phyloP scores from a whole-genome alignment of 208 protist species.

The Acanthamoeba culbertsoni region DNA sequence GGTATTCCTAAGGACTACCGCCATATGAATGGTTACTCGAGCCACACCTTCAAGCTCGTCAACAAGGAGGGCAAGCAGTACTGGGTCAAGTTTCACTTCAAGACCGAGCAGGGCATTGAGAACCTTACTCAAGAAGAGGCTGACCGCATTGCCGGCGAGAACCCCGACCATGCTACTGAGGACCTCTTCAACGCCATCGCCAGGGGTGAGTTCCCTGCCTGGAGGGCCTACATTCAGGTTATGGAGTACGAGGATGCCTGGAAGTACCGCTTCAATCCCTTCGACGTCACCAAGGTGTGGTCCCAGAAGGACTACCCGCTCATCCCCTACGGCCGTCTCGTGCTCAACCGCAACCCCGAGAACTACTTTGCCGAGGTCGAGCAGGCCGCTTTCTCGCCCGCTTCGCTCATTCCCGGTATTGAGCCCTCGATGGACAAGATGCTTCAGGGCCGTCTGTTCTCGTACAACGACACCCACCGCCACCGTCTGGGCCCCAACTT shows the following conservation, averaged over 20 bases:
- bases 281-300: conserved; percentile 90
- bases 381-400: conserved; percentile 84
- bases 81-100: conserved; percentile 87
- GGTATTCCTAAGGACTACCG: conserved; percentile 81
- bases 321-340: conserved; percentile 82
- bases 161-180: conserved; percentile 81
- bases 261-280: conserved; percentile 81
- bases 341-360: conserved; percentile 87
- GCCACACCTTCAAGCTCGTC: conserved; percentile 85
- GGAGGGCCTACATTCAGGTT: conserved; percentile 84
- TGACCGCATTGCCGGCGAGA: conserved; percentile 64
- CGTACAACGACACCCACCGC: conserved; percentile 85
- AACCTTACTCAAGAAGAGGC: conserved; percentile 85
- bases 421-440: conserved; percentile 84
- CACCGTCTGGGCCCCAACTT: conserved; percentile 87
- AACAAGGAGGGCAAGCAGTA: conserved; percentile 78
- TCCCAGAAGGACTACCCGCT: conserved; percentile 85
- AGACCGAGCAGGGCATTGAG: conserved; percentile 82
- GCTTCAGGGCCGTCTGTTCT: conserved; percentile 85
- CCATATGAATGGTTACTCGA: conserved; percentile 81
- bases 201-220: conserved; percentile 74
- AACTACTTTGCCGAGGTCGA: conserved; percentile 91
- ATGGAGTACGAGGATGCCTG: conserved; percentile 82
- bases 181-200: conserved; percentile 82
- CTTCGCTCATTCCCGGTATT: conserved; percentile 86